Evolutionary conservation across 2,329 filamentous ascomycete species (phyloP).

Genomic region (Alternaria brassicicola): DNA sequence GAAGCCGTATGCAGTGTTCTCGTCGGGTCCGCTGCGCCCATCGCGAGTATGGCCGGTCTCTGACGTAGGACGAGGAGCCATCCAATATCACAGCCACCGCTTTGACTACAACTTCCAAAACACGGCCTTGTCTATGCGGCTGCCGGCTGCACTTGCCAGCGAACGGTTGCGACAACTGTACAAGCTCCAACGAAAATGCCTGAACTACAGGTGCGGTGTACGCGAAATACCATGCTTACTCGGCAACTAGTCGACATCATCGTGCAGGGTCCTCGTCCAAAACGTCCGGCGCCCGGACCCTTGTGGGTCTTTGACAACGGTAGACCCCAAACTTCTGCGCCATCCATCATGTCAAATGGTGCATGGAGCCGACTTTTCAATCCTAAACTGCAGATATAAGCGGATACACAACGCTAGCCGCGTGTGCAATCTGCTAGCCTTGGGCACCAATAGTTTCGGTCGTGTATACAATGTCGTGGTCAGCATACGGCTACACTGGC

Average conservation of each 20-base stretch:
- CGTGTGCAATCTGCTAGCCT: conserved; percentile 17
- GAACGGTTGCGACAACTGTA: conserved; percentile 2
- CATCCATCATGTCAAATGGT: conserved; percentile 29
- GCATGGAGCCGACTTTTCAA: conserved; percentile 16
- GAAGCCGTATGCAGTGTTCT: conserved; percentile 8
- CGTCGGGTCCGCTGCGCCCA: background rate
- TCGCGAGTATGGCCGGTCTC: conserved; percentile 21
- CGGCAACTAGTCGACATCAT: conserved; percentile 27
- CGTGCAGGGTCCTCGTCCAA: conserved; percentile 17
- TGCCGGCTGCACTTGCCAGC: conserved; percentile 11
- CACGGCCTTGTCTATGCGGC: background rate
- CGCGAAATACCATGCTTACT: conserved; percentile 1
- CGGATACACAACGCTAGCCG: conserved; percentile 24
- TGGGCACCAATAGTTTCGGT: conserved; percentile 14
- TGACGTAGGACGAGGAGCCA: conserved; percentile 26
- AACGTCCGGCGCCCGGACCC: conserved; percentile 15
- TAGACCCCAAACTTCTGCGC: conserved; percentile 12
- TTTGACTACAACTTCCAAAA: conserved; percentile 3
- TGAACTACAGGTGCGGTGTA: conserved; percentile 8
- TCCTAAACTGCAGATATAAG: background rate
- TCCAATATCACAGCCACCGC: conserved; percentile 11
- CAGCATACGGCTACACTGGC: background rate
- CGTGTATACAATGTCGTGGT: conserved; percentile 11
- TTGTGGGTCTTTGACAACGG: conserved; percentile 21
- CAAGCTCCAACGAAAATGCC: background rate